phyloP scores from a whole-genome alignment of 192 early-diverging fungal genomes.

The Backusella westeae region DNA sequence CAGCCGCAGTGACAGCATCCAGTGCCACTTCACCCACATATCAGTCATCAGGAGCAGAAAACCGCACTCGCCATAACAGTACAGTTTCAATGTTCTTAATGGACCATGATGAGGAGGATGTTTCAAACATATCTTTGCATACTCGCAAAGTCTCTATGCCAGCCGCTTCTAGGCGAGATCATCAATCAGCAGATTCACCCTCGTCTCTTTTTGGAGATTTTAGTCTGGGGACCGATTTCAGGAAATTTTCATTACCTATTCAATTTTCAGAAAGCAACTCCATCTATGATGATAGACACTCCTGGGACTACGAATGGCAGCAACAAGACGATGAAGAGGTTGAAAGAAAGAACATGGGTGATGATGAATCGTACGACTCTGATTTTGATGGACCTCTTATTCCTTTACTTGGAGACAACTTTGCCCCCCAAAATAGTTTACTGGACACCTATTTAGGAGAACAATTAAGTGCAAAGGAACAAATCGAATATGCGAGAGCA shows the following conservation, averaged over 20 bases:
- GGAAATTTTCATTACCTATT: conserved; percentile 7
- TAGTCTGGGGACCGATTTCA: conserved; percentile 26
- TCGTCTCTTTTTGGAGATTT: conserved; percentile 35
- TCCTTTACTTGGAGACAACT: conserved; percentile 31
- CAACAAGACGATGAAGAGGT: conserved; percentile 6
- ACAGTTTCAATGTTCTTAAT: not conserved
- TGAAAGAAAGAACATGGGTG: conserved; percentile 1
- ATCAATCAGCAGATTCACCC: conserved; percentile 17
- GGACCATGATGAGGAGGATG: not conserved
- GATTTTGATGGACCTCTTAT: conserved; percentile 31
- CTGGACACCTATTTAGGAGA: conserved; percentile 27
- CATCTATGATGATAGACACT: conserved; percentile 9
- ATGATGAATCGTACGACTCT: conserved; percentile 26
- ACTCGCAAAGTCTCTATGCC: conserved; percentile 7
- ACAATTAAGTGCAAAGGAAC: conserved; percentile 35
- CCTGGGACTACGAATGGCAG: not conserved
- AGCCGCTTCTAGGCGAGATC: not conserved
- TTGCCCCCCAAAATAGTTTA: conserved; percentile 37
- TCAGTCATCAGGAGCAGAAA: not conserved
- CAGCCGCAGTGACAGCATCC: conserved; percentile 11
- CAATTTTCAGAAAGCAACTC: conserved; percentile 5
- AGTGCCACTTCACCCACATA: not conserved
- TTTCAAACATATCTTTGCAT: conserved; percentile 13
- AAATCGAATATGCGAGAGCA: conserved; percentile 38
- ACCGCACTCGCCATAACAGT: not conserved